Percentiles rank a stretch among this genome's conserved stretches.
Evolutionary conservation across 1,139 yeast genomes (phyloP).

Genomic region (Blastobotrys petasosporus): DNA sequence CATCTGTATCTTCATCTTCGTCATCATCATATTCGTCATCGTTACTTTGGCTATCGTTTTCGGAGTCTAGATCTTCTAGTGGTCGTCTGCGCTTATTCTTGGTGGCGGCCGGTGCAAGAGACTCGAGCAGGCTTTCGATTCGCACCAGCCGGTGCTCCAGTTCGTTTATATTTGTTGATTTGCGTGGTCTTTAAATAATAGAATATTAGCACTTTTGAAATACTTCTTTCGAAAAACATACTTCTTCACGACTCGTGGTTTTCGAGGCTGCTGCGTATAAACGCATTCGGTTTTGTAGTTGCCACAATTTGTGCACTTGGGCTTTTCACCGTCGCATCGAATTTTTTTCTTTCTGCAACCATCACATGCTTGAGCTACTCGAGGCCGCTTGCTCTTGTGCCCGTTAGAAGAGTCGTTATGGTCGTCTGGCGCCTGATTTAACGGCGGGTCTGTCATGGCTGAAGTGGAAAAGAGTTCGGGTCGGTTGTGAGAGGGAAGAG

Average conservation of each 20-base stretch:
- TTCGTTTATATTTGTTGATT: conserved; percentile 25
- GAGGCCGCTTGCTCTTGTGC: conserved; percentile 25
- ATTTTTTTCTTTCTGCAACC: conserved; percentile 62
- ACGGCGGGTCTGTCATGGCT: conserved; percentile 2
- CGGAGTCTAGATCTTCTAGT: conserved; percentile 3
- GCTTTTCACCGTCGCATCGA: conserved; percentile 68
- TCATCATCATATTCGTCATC: conserved; percentile 14
- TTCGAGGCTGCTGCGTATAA: conserved; percentile 30
- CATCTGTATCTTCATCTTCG: conserved; percentile 17
- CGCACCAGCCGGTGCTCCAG: conserved; percentile 31
- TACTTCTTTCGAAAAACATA: conserved; percentile 8
- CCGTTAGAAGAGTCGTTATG: neutral
- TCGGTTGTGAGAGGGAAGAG: neutral
- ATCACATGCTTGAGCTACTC: conserved; percentile 48
- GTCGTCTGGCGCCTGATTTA: neutral
- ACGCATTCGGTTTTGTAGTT: conserved; percentile 37
- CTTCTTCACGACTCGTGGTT: conserved; percentile 28
- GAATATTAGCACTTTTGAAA: no score
- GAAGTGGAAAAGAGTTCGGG: neutral
- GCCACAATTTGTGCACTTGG: conserved; percentile 55
- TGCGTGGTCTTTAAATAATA: conserved; percentile 10
- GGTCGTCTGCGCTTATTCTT: conserved; percentile 1
- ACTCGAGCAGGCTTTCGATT: conserved; percentile 30
- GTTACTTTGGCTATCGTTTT: conserved; percentile 5
- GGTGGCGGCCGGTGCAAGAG: conserved; percentile 12